phyloP scores from a whole-genome alignment of 441 rosid species.

The Jatropha podagrica region DNA sequence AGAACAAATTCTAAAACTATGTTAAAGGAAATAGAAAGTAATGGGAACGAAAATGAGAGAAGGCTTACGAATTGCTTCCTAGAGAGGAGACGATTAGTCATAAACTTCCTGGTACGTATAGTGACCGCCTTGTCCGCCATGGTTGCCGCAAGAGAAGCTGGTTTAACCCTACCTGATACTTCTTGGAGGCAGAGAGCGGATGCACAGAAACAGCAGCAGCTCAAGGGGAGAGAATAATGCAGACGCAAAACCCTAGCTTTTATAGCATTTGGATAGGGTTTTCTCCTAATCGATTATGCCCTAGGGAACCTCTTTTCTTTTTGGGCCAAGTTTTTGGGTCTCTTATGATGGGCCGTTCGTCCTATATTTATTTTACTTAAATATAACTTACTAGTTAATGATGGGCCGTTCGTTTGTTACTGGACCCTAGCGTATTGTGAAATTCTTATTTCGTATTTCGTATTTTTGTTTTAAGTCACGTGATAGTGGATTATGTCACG shows the following conservation, averaged over 20 bases:
- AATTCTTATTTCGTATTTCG: no score
- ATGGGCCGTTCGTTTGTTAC: no score
- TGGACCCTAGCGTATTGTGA: no score
- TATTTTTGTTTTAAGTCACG: not conserved
- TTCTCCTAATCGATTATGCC: not conserved
- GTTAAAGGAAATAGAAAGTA: no score
- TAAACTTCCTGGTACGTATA: constrained; percentile 78
- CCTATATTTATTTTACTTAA: no score
- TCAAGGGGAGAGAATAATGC: not conserved
- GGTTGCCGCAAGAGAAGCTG: constrained; percentile 11
- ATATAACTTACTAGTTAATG: no score
- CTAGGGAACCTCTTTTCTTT: not conserved
- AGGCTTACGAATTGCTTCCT: constrained; percentile 85
- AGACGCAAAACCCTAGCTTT: constrained; percentile 16
- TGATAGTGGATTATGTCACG: not conserved
- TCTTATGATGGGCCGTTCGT: not conserved
- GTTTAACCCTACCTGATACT: not conserved
- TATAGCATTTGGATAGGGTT: constrained; percentile 33
- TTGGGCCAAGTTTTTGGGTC: not conserved
- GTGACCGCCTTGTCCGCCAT: constrained; percentile 95
- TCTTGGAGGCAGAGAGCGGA: not conserved
- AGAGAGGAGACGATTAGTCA: constrained; percentile 88
- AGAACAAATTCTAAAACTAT: no score
- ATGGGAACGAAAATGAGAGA: not conserved
- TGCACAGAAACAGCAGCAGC: not conserved